phyloP scores from a whole-genome alignment of 495 filamentous ascomycete genomes.

The Aspergillus saccharolyticus region DNA sequence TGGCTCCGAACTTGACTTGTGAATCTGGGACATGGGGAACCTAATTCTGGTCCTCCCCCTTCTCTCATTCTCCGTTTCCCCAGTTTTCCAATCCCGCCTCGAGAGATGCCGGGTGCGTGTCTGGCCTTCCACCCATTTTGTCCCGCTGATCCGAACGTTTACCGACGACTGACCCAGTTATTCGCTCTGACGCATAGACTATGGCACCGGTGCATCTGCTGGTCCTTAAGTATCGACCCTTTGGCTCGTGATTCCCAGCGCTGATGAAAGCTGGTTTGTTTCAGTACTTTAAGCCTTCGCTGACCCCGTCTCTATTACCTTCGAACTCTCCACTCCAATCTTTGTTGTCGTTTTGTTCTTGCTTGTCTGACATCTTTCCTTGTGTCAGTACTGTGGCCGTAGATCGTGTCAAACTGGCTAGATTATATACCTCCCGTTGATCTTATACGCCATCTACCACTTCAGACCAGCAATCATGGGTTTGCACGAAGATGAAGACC shows the following conservation, averaged over 20 bases:
- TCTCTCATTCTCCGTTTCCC: slow-evolving; percentile 7
- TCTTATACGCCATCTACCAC: neutral
- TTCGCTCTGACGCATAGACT: slow-evolving; percentile 31
- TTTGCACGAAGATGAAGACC: slow-evolving; percentile 67
- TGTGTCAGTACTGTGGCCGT: slow-evolving; percentile 10
- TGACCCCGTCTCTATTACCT: slow-evolving; percentile 4
- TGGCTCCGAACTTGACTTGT: slow-evolving; percentile 27
- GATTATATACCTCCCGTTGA: slow-evolving; percentile 10
- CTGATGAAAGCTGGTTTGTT: slow-evolving; percentile 18
- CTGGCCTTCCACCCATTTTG: slow-evolving; percentile 19
- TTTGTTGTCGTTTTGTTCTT: neutral
- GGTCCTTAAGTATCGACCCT: slow-evolving; percentile 30
- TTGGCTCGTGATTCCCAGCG: slow-evolving; percentile 33
- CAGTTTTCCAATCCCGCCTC: too few species aligned
- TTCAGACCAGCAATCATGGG: slow-evolving; percentile 39
- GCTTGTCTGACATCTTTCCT: slow-evolving; percentile 6
- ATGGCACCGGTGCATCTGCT: slow-evolving; percentile 17
- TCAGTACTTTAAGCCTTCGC: slow-evolving; percentile 10
- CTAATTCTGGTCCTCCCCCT: slow-evolving; percentile 7
- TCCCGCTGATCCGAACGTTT: slow-evolving; percentile 46
- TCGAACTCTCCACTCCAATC: slow-evolving; percentile 8
- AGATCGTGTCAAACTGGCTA: slow-evolving; percentile 4
- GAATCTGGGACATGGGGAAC: slow-evolving; percentile 22
- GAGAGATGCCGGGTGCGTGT: slow-evolving; percentile 13
- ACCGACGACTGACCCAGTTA: slow-evolving; percentile 26